phyloP scores from a whole-genome alignment of 2,329 filamentous ascomycete species.

The Calonectria henricotiae region DNA sequence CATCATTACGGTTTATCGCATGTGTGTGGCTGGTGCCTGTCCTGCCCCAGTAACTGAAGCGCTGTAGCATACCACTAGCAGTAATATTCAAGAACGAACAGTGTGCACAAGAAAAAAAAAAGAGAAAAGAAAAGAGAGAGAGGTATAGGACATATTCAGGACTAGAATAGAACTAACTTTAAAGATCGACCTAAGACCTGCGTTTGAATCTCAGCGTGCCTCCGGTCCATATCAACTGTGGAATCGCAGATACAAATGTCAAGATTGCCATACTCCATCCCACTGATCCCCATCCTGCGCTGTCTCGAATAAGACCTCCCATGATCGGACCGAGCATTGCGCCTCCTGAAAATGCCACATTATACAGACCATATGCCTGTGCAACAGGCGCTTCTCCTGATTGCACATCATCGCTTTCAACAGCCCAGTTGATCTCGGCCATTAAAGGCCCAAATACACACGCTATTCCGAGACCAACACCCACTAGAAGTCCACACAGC shows the following conservation, averaged over 20 bases:
- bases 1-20: conserved; percentile 45
- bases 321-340: conserved; percentile 56
- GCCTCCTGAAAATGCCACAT: conserved; percentile 57
- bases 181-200: conserved; percentile 48
- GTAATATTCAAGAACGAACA: background rate
- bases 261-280: conserved; percentile 55
- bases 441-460: conserved; percentile 58
- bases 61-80: background rate
- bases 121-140: background rate
- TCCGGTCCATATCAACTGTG: conserved; percentile 53
- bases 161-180: background rate
- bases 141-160: background rate
- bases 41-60: background rate
- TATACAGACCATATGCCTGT: conserved; percentile 58
- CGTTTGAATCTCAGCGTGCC: conserved; percentile 46
- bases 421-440: conserved; percentile 58
- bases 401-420: conserved; percentile 47
- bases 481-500: conserved; percentile 55
- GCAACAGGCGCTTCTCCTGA: conserved; percentile 53
- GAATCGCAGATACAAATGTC: conserved; percentile 51
- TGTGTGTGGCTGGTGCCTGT: conserved; percentile 23
- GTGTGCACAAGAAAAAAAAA: background rate
- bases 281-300: conserved; percentile 55
- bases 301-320: conserved; percentile 57
- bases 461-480: conserved; percentile 53